These are phyloP conservation scores for Pinus tabuliformis DNA, from an alignment of 75 land plant species.

Conservation along the genomic window DNA sequence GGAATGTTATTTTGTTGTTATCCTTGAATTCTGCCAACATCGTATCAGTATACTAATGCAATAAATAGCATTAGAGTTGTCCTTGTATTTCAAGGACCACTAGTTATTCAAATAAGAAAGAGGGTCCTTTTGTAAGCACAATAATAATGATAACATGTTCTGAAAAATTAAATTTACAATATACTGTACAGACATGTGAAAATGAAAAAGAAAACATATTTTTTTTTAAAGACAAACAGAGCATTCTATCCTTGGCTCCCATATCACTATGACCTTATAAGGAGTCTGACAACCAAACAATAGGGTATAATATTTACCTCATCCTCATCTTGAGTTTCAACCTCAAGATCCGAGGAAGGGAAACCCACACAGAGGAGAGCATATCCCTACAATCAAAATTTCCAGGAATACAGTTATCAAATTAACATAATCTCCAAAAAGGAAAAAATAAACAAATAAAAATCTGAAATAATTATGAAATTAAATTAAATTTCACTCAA, in stretches of 20 bases:
- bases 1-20: too few species aligned
- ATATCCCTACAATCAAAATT: slow-evolving; percentile 67
- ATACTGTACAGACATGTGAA: too few species aligned
- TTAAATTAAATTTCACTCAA: neutral
- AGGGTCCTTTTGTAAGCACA: neutral
- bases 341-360: slow-evolving; percentile 89
- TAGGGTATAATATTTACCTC: slow-evolving; percentile 51
- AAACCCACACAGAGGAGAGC: slow-evolving; percentile 98
- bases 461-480: neutral
- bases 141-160: neutral
- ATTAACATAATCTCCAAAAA: too few species aligned
- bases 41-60: neutral
- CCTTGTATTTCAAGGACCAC: neutral
- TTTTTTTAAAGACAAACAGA: too few species aligned
- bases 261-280: neutral
- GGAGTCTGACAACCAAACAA: slow-evolving; percentile 3
- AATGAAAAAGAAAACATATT: too few species aligned
- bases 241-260: neutral
- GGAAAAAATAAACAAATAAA: too few species aligned
- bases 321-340: slow-evolving; percentile 99
- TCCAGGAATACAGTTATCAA: neutral
- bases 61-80: neutral
- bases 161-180: neutral
- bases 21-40: neutral
- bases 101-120: neutral